Percentiles rank a stretch among this genome's conserved stretches.
phyloP scores from a whole-genome alignment of 2,329 filamentous ascomycete species.

The Monascus ruber region DNA sequence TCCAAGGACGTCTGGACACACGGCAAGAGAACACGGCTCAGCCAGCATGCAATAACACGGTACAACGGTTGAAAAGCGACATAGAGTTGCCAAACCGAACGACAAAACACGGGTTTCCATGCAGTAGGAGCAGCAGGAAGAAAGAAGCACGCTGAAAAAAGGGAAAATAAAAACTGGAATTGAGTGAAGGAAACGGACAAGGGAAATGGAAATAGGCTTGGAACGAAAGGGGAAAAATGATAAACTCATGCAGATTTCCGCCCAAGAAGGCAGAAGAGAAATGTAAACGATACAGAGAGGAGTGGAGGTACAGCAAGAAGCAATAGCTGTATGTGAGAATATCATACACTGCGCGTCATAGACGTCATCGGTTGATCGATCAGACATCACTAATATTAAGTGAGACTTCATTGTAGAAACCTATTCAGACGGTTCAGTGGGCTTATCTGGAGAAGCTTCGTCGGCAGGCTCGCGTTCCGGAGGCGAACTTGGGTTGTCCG shows the following conservation, averaged over 20 bases:
- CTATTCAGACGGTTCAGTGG: constrained; percentile 16
- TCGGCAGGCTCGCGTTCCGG: constrained; percentile 11
- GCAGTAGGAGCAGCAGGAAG: constrained; percentile 11
- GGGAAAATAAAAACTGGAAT: constrained; percentile 2
- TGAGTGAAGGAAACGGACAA: neutral
- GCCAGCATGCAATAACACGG: constrained; percentile 4
- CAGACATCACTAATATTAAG: constrained; percentile 22
- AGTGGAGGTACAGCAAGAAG: neutral
- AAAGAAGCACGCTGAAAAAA: constrained; percentile 1
- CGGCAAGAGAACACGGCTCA: constrained; percentile 8
- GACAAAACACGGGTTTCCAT: constrained; percentile 14
- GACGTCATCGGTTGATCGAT: constrained; percentile 20
- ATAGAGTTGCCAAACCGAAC: constrained; percentile 3
- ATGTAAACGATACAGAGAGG: constrained; percentile 1
- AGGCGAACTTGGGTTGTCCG: constrained; percentile 13
- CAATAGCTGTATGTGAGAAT: neutral
- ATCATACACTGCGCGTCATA: constrained; percentile 11
- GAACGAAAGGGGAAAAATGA: neutral
- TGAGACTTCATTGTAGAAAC: constrained; percentile 2
- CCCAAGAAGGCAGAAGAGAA: constrained; percentile 4
- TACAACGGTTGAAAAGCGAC: constrained; percentile 4
- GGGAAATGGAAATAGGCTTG: neutral
- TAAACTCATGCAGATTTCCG: neutral
- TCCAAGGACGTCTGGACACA: constrained; percentile 9
- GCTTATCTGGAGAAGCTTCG: constrained; percentile 11